Percentiles rank a stretch among this genome's conserved stretches.
These are phyloP conservation scores for Parastagonospora nodorum DNA, from an alignment of 2,329 filamentous ascomycete species.

Conservation along the genomic window DNA sequence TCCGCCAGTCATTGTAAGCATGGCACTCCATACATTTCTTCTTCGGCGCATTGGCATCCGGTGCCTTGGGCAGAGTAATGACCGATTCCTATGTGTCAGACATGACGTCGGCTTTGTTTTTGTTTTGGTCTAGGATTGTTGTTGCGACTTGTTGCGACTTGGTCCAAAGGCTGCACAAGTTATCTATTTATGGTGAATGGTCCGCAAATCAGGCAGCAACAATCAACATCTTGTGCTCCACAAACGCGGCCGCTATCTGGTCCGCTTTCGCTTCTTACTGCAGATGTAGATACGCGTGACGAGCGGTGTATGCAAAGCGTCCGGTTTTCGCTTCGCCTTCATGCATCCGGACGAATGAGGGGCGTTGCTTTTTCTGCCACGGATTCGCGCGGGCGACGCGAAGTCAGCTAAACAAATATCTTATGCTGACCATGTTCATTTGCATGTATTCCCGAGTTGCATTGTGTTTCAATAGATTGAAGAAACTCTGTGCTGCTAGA, in stretches of 20 bases:
- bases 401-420: constrained; percentile 13
- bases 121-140: too few species aligned
- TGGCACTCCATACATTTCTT: constrained; percentile 4
- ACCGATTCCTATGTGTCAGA: not conserved
- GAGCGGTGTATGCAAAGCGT: not conserved
- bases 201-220: too few species aligned
- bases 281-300: not conserved
- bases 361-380: constrained; percentile 3
- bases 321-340: not conserved
- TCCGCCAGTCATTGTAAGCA: not conserved
- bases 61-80: constrained; percentile 4
- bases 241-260: too few species aligned
- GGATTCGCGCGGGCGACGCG: constrained; percentile 6
- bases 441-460: constrained; percentile 5
- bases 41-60: constrained; percentile 6
- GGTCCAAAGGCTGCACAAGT: not conserved
- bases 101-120: not conserved
- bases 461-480: not conserved
- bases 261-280: too few species aligned
- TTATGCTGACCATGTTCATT: not conserved
- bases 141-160: not conserved
- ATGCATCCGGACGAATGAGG: constrained; percentile 4
- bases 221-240: too few species aligned
- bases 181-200: too few species aligned
- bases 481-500: not conserved